phyloP scores from a whole-genome alignment of 2,329 filamentous ascomycete species.

The Diaporthe destruens region DNA sequence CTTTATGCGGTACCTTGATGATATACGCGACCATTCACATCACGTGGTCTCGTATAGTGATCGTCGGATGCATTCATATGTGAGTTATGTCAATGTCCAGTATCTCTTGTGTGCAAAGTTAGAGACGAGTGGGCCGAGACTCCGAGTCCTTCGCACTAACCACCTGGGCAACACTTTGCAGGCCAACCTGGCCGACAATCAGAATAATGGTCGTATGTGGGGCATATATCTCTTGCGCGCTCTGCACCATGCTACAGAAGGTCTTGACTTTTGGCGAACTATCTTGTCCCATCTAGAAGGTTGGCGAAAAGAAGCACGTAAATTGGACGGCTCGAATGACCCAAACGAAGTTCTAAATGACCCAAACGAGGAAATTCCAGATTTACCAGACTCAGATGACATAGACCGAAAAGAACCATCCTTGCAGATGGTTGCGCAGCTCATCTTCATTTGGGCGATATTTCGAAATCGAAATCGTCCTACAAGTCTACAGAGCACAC shows the following conservation, averaged over 20 bases:
- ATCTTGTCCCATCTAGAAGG: not conserved
- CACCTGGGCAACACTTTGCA: not conserved
- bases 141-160: not conserved
- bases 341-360: too few species aligned
- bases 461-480: fast-evolving
- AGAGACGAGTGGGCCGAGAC: too few species aligned
- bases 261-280: not conserved
- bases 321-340: too few species aligned
- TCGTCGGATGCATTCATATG: not conserved
- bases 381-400: too few species aligned
- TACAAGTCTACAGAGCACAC: not conserved
- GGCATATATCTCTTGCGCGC: not conserved
- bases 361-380: too few species aligned
- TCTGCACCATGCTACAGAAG: not conserved
- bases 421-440: too few species aligned
- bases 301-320: too few species aligned
- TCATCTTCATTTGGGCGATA: too few species aligned
- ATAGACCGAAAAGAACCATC: too few species aligned
- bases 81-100: not conserved
- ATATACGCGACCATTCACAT: not conserved
- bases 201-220: not conserved
- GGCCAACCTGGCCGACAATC: not conserved
- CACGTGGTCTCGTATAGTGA: not conserved
- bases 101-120: not conserved
- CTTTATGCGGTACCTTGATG: not conserved